Percentiles rank a stretch among this genome's conserved stretches.
phyloP scores from a whole-genome alignment of 768 basidiomycete species.

The Phlebiopsis gigantea region DNA sequence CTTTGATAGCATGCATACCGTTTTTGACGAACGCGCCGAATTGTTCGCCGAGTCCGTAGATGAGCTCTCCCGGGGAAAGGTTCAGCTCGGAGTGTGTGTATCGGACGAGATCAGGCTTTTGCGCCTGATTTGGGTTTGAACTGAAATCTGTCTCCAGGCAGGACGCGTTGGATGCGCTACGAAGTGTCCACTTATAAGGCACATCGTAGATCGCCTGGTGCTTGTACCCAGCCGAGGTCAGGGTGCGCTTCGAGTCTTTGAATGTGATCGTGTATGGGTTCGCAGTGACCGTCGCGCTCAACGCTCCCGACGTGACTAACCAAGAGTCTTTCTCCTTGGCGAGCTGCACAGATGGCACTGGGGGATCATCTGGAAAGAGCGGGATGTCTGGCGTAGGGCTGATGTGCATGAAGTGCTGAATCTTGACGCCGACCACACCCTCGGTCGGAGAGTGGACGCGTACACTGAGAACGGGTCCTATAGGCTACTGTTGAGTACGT shows the following conservation, averaged over 20 bases:
- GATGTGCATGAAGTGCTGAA: constrained; percentile 45
- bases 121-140: constrained; percentile 48
- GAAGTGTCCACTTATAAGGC: constrained; percentile 46
- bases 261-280: constrained; percentile 62
- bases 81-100: constrained; percentile 58
- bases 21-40: constrained; percentile 76
- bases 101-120: constrained; percentile 36
- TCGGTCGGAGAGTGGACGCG: constrained; percentile 51
- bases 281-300: constrained; percentile 50
- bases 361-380: constrained; percentile 56
- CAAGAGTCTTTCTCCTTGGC: constrained; percentile 19
- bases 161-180: constrained; percentile 48
- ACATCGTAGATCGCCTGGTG: constrained; percentile 54
- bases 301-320: constrained; percentile 41
- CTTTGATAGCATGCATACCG: constrained; percentile 33
- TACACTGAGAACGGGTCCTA: constrained; percentile 46
- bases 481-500: constrained; percentile 4
- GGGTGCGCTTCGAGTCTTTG: constrained; percentile 41
- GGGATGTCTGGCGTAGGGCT: constrained; percentile 44
- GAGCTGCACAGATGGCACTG: constrained; percentile 40
- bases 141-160: constrained; percentile 52
- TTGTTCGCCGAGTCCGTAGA: constrained; percentile 73
- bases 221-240: constrained; percentile 48
- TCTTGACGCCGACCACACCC: constrained; percentile 50
- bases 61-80: constrained; percentile 61